These are phyloP conservation scores for Azolla pinnata DNA, from an alignment of 75 land plant genomes.

Conservation along the genomic window DNA sequence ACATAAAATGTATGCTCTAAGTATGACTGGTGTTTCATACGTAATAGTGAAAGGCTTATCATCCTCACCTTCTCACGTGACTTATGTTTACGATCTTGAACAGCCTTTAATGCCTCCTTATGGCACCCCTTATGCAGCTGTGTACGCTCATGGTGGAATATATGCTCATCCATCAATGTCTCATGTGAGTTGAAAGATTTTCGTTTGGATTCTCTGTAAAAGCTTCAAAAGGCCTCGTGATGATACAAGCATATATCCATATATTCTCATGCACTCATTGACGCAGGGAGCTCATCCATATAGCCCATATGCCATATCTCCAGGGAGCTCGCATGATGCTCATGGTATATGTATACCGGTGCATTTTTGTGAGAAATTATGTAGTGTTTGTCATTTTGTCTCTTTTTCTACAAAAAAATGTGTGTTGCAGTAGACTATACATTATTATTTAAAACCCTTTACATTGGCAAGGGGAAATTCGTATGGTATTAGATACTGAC, in stretches of 20 bases:
- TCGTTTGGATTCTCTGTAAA: no score
- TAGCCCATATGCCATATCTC: constrained; percentile 58
- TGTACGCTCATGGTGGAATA: constrained; percentile 77
- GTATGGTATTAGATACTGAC: no score
- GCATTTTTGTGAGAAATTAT: background rate
- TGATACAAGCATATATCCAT: no score
- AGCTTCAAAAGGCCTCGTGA: no score
- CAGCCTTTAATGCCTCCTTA: constrained; percentile 80
- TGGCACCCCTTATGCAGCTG: constrained; percentile 69
- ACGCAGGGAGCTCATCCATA: constrained; percentile 64
- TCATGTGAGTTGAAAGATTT: constrained; percentile 51
- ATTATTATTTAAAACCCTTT: no score
- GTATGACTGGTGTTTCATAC: no score
- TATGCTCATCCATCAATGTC: constrained; percentile 72
- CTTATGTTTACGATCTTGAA: background rate
- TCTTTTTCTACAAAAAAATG: background rate
- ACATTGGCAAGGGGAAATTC: no score
- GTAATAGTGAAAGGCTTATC: no score
- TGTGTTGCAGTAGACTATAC: no score
- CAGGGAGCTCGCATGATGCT: constrained; percentile 7
- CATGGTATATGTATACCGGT: constrained; percentile 1
- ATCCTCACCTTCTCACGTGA: no score
- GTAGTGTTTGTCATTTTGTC: background rate
- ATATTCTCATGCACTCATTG: no score
- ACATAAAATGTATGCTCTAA: no score